Percentiles rank a stretch among this genome's conserved stretches.
Evolutionary conservation across 345 rosid genomes (phyloP).

Genomic region (Cardiospermum halicacabum): DNA sequence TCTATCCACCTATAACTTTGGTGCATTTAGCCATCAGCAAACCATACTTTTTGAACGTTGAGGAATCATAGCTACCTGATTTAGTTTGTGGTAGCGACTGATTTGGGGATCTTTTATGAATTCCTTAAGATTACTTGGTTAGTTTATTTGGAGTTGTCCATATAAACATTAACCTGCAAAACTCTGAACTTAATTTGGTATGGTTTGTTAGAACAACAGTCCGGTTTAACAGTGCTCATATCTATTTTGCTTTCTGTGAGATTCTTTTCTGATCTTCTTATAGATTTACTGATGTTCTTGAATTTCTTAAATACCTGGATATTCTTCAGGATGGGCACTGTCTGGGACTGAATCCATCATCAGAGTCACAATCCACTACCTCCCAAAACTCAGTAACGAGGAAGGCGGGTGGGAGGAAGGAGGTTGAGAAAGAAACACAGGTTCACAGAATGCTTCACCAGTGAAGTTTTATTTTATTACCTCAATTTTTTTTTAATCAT

Average conservation of each 20-base stretch:
- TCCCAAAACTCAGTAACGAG: constrained; percentile 79
- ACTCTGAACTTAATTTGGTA: too few relatives aligned
- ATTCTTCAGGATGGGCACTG: constrained; percentile 61
- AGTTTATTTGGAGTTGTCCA: too few relatives aligned
- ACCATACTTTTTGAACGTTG: background rate
- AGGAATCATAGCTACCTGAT: background rate
- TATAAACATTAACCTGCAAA: too few relatives aligned
- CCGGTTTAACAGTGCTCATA: background rate
- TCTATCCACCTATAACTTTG: background rate
- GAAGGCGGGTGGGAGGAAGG: constrained; percentile 95
- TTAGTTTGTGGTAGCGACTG: too few relatives aligned
- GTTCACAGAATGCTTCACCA: constrained; percentile 24
- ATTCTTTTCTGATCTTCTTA: background rate
- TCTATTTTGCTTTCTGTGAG: background rate
- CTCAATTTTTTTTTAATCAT: background rate
- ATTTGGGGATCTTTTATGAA: too few relatives aligned
- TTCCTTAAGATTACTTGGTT: too few relatives aligned
- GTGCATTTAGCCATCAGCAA: too few relatives aligned
- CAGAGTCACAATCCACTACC: constrained; percentile 57
- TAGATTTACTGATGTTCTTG: background rate
- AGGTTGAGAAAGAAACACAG: constrained; percentile 84
- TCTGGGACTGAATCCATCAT: constrained; percentile 46
- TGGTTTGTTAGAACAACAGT: too few relatives aligned
- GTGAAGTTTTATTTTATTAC: constrained; percentile 9
- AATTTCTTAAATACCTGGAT: background rate